phyloP scores from a whole-genome alignment of 2,329 filamentous ascomycete genomes.

The Aureobasidium melanogenum region DNA sequence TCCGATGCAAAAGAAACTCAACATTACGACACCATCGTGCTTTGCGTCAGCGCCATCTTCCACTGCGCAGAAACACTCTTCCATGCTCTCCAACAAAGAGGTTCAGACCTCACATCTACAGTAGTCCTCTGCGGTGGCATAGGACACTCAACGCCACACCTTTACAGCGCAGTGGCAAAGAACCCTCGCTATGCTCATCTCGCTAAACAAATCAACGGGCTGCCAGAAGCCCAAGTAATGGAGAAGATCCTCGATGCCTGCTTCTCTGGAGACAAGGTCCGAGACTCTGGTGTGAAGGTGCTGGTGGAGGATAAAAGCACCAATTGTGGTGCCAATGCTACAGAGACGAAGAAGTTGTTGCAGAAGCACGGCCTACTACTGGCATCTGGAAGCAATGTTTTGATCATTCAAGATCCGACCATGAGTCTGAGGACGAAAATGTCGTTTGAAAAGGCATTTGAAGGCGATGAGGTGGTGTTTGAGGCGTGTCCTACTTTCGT shows the following conservation, averaged over 20 bases:
- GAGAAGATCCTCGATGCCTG: slow-evolving; percentile 27
- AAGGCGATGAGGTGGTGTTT: slow-evolving; percentile 18
- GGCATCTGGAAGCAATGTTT: slow-evolving; percentile 17
- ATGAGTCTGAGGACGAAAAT: slow-evolving; percentile 36
- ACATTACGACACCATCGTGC: slow-evolving; percentile 27
- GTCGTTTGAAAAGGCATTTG: slow-evolving; percentile 33
- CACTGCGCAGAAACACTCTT: slow-evolving; percentile 30
- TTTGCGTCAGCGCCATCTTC: slow-evolving; percentile 34
- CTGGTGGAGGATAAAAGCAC: slow-evolving; percentile 37
- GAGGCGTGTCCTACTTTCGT: slow-evolving; percentile 27
- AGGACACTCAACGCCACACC: slow-evolving; percentile 36
- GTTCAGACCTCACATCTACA: slow-evolving; percentile 25
- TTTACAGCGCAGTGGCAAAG: slow-evolving; percentile 33
- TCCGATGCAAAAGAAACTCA: neutral
- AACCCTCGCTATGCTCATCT: slow-evolving; percentile 25
- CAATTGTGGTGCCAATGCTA: slow-evolving; percentile 39
- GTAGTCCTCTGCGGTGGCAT: slow-evolving; percentile 38
- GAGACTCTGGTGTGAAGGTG: slow-evolving; percentile 22
- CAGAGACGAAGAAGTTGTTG: slow-evolving; percentile 28
- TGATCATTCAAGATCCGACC: slow-evolving; percentile 39
- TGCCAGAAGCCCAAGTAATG: slow-evolving; percentile 34
- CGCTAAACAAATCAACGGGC: slow-evolving; percentile 22
- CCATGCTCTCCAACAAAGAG: slow-evolving; percentile 20
- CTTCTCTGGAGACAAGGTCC: slow-evolving; percentile 22
- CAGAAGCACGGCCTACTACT: slow-evolving; percentile 23